Evolutionary conservation across 2,329 filamentous ascomycete genomes (phyloP).

Genomic region (Aplosporella prunicola): DNA sequence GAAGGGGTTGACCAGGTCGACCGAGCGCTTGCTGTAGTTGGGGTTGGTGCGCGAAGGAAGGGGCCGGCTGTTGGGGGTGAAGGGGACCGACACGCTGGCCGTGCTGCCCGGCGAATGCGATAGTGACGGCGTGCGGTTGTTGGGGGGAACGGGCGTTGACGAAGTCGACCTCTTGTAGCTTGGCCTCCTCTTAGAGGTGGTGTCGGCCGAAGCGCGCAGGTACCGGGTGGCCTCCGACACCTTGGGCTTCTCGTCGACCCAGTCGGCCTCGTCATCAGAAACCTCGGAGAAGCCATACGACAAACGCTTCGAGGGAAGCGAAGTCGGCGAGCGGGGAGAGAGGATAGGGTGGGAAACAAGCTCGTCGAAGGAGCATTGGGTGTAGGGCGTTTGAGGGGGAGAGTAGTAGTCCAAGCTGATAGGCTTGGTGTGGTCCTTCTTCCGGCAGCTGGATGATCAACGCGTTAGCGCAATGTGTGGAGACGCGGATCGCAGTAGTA

Average conservation of each 20-base stretch:
- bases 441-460: slow-evolving; percentile 32
- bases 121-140: slow-evolving; percentile 34
- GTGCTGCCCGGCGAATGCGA: slow-evolving; percentile 39
- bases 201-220: slow-evolving; percentile 27
- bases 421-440: slow-evolving; percentile 34
- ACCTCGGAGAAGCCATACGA: slow-evolving; percentile 36
- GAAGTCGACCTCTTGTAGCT: slow-evolving; percentile 27
- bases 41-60: slow-evolving; percentile 32
- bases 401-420: slow-evolving; percentile 24
- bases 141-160: slow-evolving; percentile 21
- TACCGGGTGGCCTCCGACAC: slow-evolving; percentile 34
- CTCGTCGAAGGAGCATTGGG: slow-evolving; percentile 30
- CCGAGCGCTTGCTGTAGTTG: slow-evolving; percentile 31
- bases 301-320: slow-evolving; percentile 28
- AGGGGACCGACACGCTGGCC: slow-evolving; percentile 35
- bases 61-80: slow-evolving; percentile 29
- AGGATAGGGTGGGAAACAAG: slow-evolving; percentile 33
- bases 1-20: slow-evolving; percentile 37
- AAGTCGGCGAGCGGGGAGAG: slow-evolving; percentile 38
- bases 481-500: background rate
- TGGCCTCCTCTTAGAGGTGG: slow-evolving; percentile 16
- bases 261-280: slow-evolving; percentile 25
- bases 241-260: slow-evolving; percentile 18
- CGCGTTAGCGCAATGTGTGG: slow-evolving; percentile 7
- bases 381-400: slow-evolving; percentile 27